Evolutionary conservation across 2,329 filamentous ascomycete species (phyloP), one percentile per base, ranked within the genome.

Genomic region (Fonsecaea pedrosoi): DNA sequence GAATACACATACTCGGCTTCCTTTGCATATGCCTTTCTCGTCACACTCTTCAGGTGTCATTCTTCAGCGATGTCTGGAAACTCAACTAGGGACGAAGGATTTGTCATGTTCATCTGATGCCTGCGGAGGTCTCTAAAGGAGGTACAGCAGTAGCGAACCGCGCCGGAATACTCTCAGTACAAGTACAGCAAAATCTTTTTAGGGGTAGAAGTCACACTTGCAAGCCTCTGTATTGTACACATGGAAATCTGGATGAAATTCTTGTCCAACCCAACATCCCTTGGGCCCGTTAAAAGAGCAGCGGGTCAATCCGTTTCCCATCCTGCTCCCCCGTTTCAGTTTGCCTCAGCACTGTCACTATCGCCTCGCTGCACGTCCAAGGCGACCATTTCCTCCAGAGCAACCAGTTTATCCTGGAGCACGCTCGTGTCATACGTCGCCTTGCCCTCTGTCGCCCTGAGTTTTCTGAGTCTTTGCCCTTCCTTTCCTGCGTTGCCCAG

Each of bases 401-500:
- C 54, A 25, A 65, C 54, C 54, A 73, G 68, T 62, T 75, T 69
- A 50, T 75, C 69, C 30, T 71, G 57, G 3, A 72, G 66, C 4
- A 70, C 66, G 34, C 75, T 65, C 37, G 74, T 74, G 45, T 71
- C 58, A 71, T 85, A 96, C 3, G 88, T 84, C n/a, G 91, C 83
- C 4, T 81, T 75, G 32, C 92, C 92, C n/a, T 55, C 40, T 13
- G 55, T 40, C 1, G 92, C 92, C 54, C 85, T 85, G 48, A 82
- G 82, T 53, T 91, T 80, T 63, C 94, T 86, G 67, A 86, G 85
- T 73, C 83, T 79, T 75, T 93, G 89, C 42, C 95, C 95, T 60
- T 86, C 83, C 80, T 96, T 83, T 9, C 92, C 95, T 0, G 95
- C 95, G 60, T 90, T 87, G 48, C 94, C 94, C 42, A 99, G 84